These are phyloP conservation scores for Hura crepitans DNA, from an alignment of 441 rosid genomes.

Conservation along the genomic window DNA sequence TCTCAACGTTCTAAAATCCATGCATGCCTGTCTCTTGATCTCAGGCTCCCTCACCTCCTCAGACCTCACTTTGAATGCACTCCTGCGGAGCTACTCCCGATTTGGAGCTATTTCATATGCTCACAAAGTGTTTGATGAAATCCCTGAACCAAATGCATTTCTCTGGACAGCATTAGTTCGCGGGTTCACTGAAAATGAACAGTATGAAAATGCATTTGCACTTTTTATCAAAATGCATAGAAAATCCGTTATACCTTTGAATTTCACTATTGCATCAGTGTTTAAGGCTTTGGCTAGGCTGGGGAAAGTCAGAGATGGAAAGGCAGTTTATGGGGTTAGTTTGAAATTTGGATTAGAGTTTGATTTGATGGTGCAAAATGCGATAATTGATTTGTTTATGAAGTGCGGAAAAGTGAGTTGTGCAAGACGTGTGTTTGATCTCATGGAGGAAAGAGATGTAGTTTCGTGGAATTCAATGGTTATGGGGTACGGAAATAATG, in stretches of 20 bases:
- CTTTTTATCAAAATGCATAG: constrained; percentile 26
- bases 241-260: constrained; percentile 24
- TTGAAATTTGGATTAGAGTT: constrained; percentile 32
- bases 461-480: constrained; percentile 56
- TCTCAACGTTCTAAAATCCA: constrained; percentile 24
- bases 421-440: constrained; percentile 38
- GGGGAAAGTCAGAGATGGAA: constrained; percentile 28
- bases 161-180: constrained; percentile 35
- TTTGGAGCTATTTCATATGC: constrained; percentile 25
- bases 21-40: constrained; percentile 30
- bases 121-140: constrained; percentile 30
- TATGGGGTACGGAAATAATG: constrained; percentile 38
- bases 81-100: constrained; percentile 16
- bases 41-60: constrained; percentile 22
- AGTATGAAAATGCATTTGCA: constrained; percentile 20
- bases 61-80: constrained; percentile 33
- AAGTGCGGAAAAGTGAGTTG: constrained; percentile 35
- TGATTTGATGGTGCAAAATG: constrained; percentile 34
- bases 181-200: constrained; percentile 25
- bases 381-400: constrained; percentile 34
- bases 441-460: constrained; percentile 39
- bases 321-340: constrained; percentile 26
- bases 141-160: constrained; percentile 30
- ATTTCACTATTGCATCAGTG: constrained; percentile 34
- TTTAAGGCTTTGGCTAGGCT: constrained; percentile 31